Percentiles rank a stretch among this genome's conserved stretches.
Conservation (phyloP, 2,329 filamentous ascomycete genomes). For the Ceratocystis alfenasii region DNA sequence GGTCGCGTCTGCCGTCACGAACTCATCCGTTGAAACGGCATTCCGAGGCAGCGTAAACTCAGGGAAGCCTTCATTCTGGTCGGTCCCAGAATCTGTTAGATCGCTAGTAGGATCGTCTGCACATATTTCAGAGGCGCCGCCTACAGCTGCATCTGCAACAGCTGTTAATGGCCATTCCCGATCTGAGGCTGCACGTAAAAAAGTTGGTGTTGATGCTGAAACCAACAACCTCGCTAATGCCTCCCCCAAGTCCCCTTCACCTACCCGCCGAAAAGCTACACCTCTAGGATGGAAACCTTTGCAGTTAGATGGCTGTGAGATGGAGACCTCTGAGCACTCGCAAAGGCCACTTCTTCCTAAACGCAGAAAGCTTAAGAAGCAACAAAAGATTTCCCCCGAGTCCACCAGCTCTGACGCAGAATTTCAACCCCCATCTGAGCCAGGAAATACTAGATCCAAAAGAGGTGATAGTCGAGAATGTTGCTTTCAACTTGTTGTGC, state of each 20-base stretch:
- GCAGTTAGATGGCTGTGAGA: background rate
- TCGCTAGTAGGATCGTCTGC: slow-evolving; percentile 17
- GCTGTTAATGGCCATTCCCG: background rate
- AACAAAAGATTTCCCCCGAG: background rate
- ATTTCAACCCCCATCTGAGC: background rate
- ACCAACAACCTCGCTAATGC: background rate
- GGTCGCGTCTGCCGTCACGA: slow-evolving; percentile 6
- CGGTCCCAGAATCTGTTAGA: slow-evolving; percentile 15
- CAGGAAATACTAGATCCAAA: background rate
- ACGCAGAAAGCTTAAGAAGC: slow-evolving; percentile 13
- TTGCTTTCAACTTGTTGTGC: slow-evolving; percentile 2
- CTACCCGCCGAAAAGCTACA: background rate
- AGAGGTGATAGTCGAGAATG: background rate
- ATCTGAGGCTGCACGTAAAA: background rate
- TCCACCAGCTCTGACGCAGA: background rate
- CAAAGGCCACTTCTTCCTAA: slow-evolving; percentile 1
- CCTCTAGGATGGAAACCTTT: background rate
- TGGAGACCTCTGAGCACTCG: background rate
- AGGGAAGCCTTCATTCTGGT: slow-evolving; percentile 19
- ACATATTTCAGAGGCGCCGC: slow-evolving; percentile 17
- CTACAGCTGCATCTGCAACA: background rate
- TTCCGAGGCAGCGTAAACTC: slow-evolving; percentile 21
- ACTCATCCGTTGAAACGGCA: slow-evolving; percentile 9
- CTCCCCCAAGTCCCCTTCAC: background rate
- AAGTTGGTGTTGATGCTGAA: background rate